Base-by-base conservation (phyloP, 164 flowering plant species). In the Umbilicus rupestris region DNA sequence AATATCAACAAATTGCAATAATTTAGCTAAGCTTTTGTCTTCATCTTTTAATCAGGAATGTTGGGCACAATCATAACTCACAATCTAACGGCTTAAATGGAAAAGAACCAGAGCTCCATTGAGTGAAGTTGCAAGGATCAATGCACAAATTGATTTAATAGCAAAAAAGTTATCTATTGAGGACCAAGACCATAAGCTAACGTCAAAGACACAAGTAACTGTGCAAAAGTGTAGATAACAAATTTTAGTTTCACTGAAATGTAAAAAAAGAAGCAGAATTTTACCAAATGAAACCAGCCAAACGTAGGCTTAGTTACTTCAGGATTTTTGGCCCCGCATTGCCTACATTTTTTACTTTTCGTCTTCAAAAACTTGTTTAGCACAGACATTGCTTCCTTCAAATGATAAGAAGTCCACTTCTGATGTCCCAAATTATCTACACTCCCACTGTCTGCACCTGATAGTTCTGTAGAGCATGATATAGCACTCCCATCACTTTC, bases 241-340 rank as follows among this genome's bases (percentile, higher is more conserved):
- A n/a, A 49, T n/a, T n/a, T n/a, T n/a, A 9, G 28, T 49, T 49
- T 49, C 28, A 60, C 7, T 3, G 14, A 37, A 29, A 37, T 4
- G n/a, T 15, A 7, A 31, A 6, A 4, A 30, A 31, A 16, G 11
- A 31, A 37, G 19, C 22, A 57, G 44, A 44, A 28, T 58, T 67
- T 63, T 88, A 94, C 99, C 97, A 67, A 69, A 69, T 80, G 74
- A 69, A 94, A 70, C 99, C 93, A 87, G 65, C 96, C 96, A 78
- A 82, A 85, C 50, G 78, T 83, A 57, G 96, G 97, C 64, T 80
- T 82, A 16, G 62, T 77, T 63, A 94, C 78, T 12, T 14, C 64
- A 33, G 97, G 94, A 74, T 73, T 81, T 52, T 71, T 79, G 3
- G 76, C 73, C 0, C 47, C 41, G 42, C 99, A 94, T 28, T 76